Base-by-base conservation (phyloP, 345 rosid species). In the Eucalyptus sp. region DNA sequence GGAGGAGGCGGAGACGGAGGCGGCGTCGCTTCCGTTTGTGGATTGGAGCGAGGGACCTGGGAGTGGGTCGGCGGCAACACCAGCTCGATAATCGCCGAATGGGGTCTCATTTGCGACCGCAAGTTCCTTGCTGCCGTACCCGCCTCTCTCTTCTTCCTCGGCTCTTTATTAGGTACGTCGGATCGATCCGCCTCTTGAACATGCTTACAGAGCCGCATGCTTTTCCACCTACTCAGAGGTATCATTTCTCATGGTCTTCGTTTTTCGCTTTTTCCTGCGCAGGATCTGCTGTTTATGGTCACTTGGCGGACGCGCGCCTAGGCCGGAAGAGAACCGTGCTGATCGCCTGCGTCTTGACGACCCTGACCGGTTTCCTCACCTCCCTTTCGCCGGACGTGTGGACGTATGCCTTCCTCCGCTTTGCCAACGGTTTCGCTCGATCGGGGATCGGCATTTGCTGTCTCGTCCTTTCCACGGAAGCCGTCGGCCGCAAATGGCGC, bases 41-140 rank as follows among this genome's bases (percentile, higher is more conserved):
- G 92, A 50, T 58, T 96, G 86, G 89, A 86, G 9, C 89, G 90
- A 2, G 94, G 94, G 43, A 94, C 93, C 9, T 97, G 97, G 99
- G 96, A 96, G 88, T 97, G 97, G 98, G 88, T 93, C 15, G 95
- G 92, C n/a, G 94, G 94, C 14, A 87, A 87, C 33, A 88, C 50
- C 51, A 90, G 93, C 50, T 94, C 97, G 66, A 90, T 90, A 12
- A 92, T 96, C 43, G 93, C 97, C 4, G 97, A 96, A 86, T 96
- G 97, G 97, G 89, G 90, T 89, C 97, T 96, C 37, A 83, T 96
- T 1, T 95, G 98, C 88, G 92, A 96, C 83, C 95, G 92, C 66
- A 95, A 90, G 91, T 96, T 94, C 90, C 93, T 96, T 46, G 96
- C 95, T 46, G 97, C 97, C 25, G 66, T 94, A n/a, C 99, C 99